Base-by-base conservation (phyloP, 2,329 filamentous ascomycete genomes). In the Plectosphaerella cucumerina region DNA sequence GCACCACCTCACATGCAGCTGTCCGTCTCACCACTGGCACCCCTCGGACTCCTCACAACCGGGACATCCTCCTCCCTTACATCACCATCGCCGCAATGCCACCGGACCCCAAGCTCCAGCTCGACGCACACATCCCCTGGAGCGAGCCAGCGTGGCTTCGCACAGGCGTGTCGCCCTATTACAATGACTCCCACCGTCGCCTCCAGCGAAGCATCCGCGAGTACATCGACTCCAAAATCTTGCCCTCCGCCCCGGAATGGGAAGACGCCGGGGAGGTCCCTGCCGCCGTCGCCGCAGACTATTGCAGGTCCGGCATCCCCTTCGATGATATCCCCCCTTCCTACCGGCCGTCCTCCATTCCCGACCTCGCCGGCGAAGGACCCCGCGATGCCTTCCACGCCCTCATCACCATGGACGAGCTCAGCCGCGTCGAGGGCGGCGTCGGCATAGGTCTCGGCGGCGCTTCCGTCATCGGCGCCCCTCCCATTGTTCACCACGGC, bases 401-500 rank as follows among this genome's bases (percentile, higher is more conserved):
- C 15, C 65, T 85, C 18, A 72, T 84, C 42, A 65, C 77, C 42
- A 73, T 70, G 4, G 81, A 85, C 62, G 82, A 86, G 63, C 61
- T 75, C 14, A 72, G 72, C 3, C 70, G 81, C 5, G 69, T 82
- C 26, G 80, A 75, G 9, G 78, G 77, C 52, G 79, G 84, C 9
- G 80, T 86, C 2, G 67, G 74, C 4, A 81, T 77, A 60, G 78
- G 77, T 1, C 67, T 88, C 11, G 77, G 73, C 2, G 82, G 82
- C 21, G 84, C 77, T 0, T 81, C 80, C 39, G 71, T 74, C 1
- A 87, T 88, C 57, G 85, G 85, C 1, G 75, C 76, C 22, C 84
- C 85, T 5, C 85, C 85, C 0, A 71, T 88, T 44, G 73, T 85
- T n/a, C 73, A 79, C 46, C 81, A 82, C 58, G 85, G 85, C 2